phyloP scores from a whole-genome alignment of 2,329 filamentous ascomycete species.

The Colletotrichum lindemuthianum region DNA sequence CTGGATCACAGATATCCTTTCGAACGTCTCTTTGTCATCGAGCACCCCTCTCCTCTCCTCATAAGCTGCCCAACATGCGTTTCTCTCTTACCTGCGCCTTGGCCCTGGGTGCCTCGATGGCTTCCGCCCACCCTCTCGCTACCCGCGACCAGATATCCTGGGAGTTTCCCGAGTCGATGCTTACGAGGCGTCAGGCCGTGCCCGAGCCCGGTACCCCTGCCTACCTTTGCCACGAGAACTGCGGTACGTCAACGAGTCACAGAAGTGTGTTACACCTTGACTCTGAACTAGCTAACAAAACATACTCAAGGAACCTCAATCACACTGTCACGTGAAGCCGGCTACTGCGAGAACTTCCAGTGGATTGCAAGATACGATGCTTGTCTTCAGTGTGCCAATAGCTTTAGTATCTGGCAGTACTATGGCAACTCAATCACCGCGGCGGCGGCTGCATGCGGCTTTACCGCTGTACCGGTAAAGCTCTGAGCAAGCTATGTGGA shows the following conservation, averaged over 20 bases:
- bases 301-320: slow-evolving; percentile 44
- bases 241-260: slow-evolving; percentile 49
- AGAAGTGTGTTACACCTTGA: not conserved
- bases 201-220: slow-evolving; percentile 40
- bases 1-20: not conserved
- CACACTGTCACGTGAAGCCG: slow-evolving; percentile 43
- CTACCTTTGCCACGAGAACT: slow-evolving; percentile 61
- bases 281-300: not conserved
- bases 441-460: slow-evolving; percentile 50
- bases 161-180: slow-evolving; percentile 43
- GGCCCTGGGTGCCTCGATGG: slow-evolving; percentile 43
- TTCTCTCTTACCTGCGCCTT: slow-evolving; percentile 39
- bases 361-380: slow-evolving; percentile 41
- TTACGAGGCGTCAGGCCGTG: slow-evolving; percentile 53
- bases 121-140: slow-evolving; percentile 34
- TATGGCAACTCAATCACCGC: slow-evolving; percentile 51
- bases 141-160: slow-evolving; percentile 36
- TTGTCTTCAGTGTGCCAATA: slow-evolving; percentile 56
- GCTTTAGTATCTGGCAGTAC: slow-evolving; percentile 55
- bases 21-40: not conserved
- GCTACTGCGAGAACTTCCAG: slow-evolving; percentile 46
- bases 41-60: not conserved
- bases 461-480: slow-evolving; percentile 31
- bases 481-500: not conserved
- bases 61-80: slow-evolving; percentile 41